phyloP scores from a whole-genome alignment of 257 asterid genomes.

The Nicotiana paniculata region DNA sequence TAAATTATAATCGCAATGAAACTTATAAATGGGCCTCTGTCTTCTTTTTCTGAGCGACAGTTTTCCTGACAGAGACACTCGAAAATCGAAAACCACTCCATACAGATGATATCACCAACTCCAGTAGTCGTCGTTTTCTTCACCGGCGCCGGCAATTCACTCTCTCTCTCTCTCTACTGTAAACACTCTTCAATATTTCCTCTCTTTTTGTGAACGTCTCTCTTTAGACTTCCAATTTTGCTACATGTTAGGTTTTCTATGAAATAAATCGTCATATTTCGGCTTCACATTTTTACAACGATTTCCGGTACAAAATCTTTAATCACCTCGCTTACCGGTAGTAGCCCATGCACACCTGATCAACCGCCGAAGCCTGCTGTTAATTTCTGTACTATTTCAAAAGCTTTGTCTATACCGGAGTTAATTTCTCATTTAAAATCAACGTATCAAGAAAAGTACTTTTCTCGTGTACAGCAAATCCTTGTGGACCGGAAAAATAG shows the following conservation, averaged over 20 bases:
- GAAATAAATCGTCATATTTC: too few species aligned
- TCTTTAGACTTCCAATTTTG: too few species aligned
- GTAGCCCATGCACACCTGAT: not conserved
- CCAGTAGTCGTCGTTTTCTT: not conserved
- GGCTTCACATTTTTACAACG: not conserved
- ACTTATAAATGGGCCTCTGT: too few species aligned
- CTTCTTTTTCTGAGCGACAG: too few species aligned
- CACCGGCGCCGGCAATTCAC: not conserved
- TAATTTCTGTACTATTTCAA: not conserved
- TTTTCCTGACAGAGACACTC: not conserved
- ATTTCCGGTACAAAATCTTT: not conserved
- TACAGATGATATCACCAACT: too few species aligned
- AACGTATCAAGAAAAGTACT: slow-evolving; percentile 16
- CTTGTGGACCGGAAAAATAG: slow-evolving; percentile 20
- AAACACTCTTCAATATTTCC: not conserved
- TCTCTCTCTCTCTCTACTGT: too few species aligned
- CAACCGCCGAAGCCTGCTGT: not conserved
- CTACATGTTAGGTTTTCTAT: not conserved
- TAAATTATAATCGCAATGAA: too few species aligned
- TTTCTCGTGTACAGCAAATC: slow-evolving; percentile 12
- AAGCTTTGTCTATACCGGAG: slow-evolving; percentile 17
- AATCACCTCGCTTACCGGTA: not conserved
- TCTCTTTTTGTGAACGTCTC: not conserved
- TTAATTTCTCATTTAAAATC: slow-evolving; percentile 9
- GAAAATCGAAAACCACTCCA: too few species aligned